Percentiles rank a stretch among this genome's conserved stretches.
These are phyloP conservation scores for Deuterostichococcus epilithicus DNA, from an alignment of 139 green algal species.

Conservation along the genomic window DNA sequence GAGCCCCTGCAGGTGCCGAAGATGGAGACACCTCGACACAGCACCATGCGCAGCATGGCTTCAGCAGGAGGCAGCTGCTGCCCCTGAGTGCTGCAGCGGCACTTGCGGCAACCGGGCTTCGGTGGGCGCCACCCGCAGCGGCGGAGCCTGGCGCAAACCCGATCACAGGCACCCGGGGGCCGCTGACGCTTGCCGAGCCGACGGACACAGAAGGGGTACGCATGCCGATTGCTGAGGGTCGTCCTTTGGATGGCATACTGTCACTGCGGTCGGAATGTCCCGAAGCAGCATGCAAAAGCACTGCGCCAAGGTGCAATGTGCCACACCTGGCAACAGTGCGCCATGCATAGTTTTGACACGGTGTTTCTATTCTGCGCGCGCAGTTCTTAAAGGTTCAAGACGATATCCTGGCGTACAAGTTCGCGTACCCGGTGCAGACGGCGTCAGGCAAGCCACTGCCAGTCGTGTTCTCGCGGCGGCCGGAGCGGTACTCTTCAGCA, in stretches of 20 bases:
- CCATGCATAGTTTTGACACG: too few species aligned
- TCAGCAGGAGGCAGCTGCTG: background rate
- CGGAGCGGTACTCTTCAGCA: constrained; percentile 72
- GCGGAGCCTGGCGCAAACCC: background rate
- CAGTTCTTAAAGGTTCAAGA: constrained; percentile 58
- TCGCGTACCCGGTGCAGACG: constrained; percentile 64
- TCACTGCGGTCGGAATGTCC: too few species aligned
- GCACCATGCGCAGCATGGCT: background rate
- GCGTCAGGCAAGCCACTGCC: constrained; percentile 33
- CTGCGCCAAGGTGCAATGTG: too few species aligned
- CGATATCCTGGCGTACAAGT: constrained; percentile 70
- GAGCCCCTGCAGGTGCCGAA: background rate
- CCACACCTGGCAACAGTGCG: too few species aligned
- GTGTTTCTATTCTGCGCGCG: background rate
- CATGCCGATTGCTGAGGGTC: too few species aligned
- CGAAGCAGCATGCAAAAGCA: too few species aligned
- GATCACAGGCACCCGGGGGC: background rate
- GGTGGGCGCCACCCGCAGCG: background rate
- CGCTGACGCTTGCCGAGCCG: background rate
- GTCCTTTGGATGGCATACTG: too few species aligned
- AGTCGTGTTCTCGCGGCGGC: constrained; percentile 50
- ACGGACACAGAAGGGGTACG: background rate
- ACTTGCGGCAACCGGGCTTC: background rate
- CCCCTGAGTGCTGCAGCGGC: background rate
- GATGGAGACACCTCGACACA: background rate